These are phyloP conservation scores for Puccinia brachypodii DNA, from an alignment of 1,284 basidiomycete species.

Conservation along the genomic window DNA sequence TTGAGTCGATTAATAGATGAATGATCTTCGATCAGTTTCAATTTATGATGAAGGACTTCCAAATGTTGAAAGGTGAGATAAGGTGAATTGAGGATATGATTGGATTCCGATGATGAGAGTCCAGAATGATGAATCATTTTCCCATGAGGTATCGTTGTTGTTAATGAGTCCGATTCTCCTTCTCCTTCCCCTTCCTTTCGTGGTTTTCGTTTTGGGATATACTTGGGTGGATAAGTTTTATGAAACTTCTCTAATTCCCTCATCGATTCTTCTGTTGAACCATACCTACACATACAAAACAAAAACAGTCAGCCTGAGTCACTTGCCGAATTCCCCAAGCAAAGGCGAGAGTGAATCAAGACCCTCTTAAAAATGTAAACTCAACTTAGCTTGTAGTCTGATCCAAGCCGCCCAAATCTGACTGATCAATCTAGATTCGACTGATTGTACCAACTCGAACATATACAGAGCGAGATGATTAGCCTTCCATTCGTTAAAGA, in stretches of 20 bases:
- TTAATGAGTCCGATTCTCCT: not conserved
- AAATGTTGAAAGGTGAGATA: constrained; percentile 44
- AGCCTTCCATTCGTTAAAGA: constrained; percentile 39
- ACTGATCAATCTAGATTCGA: constrained; percentile 44
- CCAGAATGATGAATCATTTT: no score
- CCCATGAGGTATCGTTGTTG: not conserved
- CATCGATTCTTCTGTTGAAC: constrained; percentile 36
- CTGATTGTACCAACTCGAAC: constrained; percentile 42
- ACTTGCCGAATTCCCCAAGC: not conserved
- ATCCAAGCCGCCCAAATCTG: constrained; percentile 48
- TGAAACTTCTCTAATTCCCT: constrained; percentile 28
- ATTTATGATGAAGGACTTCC: constrained; percentile 41
- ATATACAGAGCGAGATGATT: not conserved
- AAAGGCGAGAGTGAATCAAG: not conserved
- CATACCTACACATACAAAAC: constrained; percentile 9
- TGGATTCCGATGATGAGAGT: not conserved
- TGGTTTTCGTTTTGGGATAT: not conserved
- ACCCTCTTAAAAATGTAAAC: constrained; percentile 8
- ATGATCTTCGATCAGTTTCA: constrained; percentile 30
- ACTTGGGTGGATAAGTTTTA: constrained; percentile 30
- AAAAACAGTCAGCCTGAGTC: not conserved
- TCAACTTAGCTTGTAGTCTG: constrained; percentile 46
- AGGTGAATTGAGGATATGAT: not conserved
- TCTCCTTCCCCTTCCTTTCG: not conserved
- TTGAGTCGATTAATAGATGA: not conserved